A percentile compares a stretch with the other conserved stretches of the same genome.
These are phyloP conservation scores for Heterobasidion irregulare DNA, from an alignment of 1,284 basidiomycete genomes.

Conservation along the genomic window DNA sequence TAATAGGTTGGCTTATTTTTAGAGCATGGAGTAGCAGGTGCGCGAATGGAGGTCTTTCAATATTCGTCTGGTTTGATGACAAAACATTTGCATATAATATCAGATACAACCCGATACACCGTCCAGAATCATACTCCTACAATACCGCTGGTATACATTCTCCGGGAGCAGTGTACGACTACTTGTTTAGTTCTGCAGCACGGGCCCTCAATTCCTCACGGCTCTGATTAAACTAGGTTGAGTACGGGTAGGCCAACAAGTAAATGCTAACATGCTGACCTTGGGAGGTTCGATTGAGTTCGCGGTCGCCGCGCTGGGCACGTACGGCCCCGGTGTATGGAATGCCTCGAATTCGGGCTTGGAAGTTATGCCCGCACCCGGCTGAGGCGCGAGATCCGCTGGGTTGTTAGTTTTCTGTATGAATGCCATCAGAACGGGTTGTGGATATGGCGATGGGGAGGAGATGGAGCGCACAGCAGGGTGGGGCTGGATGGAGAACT, in stretches of 20 bases:
- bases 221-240: conserved; percentile 13
- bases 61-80: too few relatives aligned
- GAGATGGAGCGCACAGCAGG: conserved; percentile 32
- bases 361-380: conserved; percentile 28
- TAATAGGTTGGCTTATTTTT: too few relatives aligned
- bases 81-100: too few relatives aligned
- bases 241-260: too few relatives aligned
- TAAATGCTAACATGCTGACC: conserved; percentile 11
- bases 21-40: too few relatives aligned
- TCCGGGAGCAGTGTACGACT: neutral
- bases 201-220: conserved; percentile 22
- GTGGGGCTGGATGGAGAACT: conserved; percentile 40
- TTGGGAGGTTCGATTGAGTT: conserved; percentile 18
- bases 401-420: conserved; percentile 43
- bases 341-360: conserved; percentile 25
- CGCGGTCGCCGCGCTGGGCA: conserved; percentile 22
- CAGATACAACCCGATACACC: too few relatives aligned
- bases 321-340: conserved; percentile 33
- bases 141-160: too few relatives aligned
- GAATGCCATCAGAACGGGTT: neutral
- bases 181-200: conserved; percentile 19
- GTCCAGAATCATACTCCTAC: too few relatives aligned
- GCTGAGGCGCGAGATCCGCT: conserved; percentile 31
- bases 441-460: neutral
- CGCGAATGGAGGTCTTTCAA: too few relatives aligned